Base-by-base conservation (phyloP, 495 filamentous ascomycete genomes). In the Geopyxis carbonaria region DNA sequence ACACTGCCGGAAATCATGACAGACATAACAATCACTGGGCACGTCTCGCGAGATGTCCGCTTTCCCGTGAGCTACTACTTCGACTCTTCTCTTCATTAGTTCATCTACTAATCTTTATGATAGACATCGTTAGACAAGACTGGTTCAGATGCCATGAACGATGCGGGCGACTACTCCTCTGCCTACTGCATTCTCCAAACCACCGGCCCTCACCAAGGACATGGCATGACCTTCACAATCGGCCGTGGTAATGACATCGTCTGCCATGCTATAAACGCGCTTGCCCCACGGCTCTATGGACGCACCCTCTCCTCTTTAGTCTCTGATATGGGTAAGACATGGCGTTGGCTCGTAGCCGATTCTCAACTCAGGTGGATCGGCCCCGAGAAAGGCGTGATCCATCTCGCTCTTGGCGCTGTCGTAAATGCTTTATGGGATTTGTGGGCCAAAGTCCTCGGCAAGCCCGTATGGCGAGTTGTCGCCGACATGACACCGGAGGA, bases 201-300 rank as follows among this genome's bases (percentile, higher is more conserved):
- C 1, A 76, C 91, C 55, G 34, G 32, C n/a, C 74, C 75, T 0
- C 66, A 72, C 57, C 62, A 65, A 10, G 86, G 86, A 33, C 86
- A 94, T 53, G 82, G 84, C 53, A 92, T 93, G 85, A 93, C 85
- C 48, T 94, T 94, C 67, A 94, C 86, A 24, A 93, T 93, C 50
- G 86, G 86, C 57, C 81, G 86, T 45, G 86, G 86, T 46, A 94
- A 93, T 62, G 84, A 93, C 60, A 76, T 93, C 44, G 84, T 94
- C 59, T 89, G 82, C 65, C 57, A 70, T 23, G 85, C 85, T 40
- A 92, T 94, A 57, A 60, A 69, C 46, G 67, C 79, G 54, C 64
- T 93, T 8, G 75, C 77, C 23, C 68, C 73, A 22, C 79, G 84
- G 36, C 64, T 93, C 42, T 62, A 70, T 20, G 72, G 71, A 50